phyloP scores from a whole-genome alignment of 2,329 filamentous ascomycete species.

The Exophiala sp. region DNA sequence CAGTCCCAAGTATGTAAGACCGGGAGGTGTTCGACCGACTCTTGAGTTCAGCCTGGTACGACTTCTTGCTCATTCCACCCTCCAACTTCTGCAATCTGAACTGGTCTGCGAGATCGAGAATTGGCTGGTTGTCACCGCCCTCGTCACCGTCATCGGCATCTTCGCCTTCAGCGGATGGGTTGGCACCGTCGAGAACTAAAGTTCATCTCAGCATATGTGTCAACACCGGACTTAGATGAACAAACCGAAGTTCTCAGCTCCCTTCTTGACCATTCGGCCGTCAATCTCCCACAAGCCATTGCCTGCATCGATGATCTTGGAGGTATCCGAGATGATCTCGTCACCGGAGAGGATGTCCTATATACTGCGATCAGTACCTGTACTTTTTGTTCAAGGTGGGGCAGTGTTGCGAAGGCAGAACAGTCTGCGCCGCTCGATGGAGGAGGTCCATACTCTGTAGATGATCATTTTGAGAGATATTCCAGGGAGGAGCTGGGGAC shows the following conservation, averaged over 20 bases:
- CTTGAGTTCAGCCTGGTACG: constrained; percentile 80
- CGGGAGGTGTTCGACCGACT: constrained; percentile 48
- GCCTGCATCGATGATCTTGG: constrained; percentile 75
- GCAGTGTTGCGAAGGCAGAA: background rate
- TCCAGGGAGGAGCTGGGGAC: constrained; percentile 11
- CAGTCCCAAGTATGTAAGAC: background rate
- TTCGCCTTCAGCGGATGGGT: constrained; percentile 86
- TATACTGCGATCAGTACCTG: constrained; percentile 14
- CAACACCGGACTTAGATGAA: constrained; percentile 26
- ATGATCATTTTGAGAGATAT: constrained; percentile 65
- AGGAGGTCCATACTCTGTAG: constrained; percentile 56
- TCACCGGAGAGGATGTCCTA: constrained; percentile 87
- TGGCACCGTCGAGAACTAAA: constrained; percentile 65
- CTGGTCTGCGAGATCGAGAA: constrained; percentile 90
- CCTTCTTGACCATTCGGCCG: constrained; percentile 83
- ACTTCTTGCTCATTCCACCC: constrained; percentile 69
- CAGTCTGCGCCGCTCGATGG: constrained; percentile 4
- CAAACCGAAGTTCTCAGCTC: constrained; percentile 68
- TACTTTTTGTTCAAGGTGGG: background rate
- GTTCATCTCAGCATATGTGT: background rate
- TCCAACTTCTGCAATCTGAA: constrained; percentile 68
- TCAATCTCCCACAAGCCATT: constrained; percentile 83
- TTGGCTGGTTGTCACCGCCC: constrained; percentile 54
- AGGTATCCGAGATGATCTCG: constrained; percentile 97
- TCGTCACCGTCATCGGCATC: constrained; percentile 72